A percentile compares a stretch with the other conserved stretches of the same genome.
phyloP scores from a whole-genome alignment of 1,139 yeast genomes.

The Suhomyces anneliseae region DNA sequence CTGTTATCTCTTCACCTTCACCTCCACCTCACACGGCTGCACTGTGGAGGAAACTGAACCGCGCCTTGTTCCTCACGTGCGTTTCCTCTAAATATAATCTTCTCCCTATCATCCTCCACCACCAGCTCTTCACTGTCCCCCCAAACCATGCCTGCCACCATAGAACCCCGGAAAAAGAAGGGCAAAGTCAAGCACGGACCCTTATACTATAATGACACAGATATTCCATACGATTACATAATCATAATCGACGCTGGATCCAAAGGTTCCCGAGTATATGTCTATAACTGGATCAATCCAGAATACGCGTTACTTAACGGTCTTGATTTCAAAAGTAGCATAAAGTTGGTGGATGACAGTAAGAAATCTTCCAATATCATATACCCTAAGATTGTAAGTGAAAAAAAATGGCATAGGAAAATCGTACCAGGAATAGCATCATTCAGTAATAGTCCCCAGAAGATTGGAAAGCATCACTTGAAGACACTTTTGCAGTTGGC shows the following conservation, averaged over 20 bases:
- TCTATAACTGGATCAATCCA: constrained; percentile 68
- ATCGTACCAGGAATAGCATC: constrained; percentile 69
- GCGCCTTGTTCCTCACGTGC: too few species aligned
- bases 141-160: not conserved
- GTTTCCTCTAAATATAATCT: too few species aligned
- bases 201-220: constrained; percentile 26
- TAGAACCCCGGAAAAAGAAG: constrained; percentile 4
- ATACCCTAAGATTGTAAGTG: constrained; percentile 46
- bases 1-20: too few species aligned
- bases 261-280: constrained; percentile 72
- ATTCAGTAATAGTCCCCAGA: constrained; percentile 49
- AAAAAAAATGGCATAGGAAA: constrained; percentile 58
- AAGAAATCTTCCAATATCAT: not conserved
- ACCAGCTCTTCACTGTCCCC: not conserved
- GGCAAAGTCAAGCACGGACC: constrained; percentile 25
- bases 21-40: too few species aligned
- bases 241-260: constrained; percentile 83
- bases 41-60: too few species aligned
- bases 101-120: too few species aligned
- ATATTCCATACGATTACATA: constrained; percentile 62
- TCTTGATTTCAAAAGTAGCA: constrained; percentile 13
- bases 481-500: constrained; percentile 56
- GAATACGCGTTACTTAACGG: constrained; percentile 30
- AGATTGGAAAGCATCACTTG: constrained; percentile 62
- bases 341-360: not conserved